Conservation (phyloP, 2,329 filamentous ascomycete species). For the Cytospora leucostoma region DNA sequence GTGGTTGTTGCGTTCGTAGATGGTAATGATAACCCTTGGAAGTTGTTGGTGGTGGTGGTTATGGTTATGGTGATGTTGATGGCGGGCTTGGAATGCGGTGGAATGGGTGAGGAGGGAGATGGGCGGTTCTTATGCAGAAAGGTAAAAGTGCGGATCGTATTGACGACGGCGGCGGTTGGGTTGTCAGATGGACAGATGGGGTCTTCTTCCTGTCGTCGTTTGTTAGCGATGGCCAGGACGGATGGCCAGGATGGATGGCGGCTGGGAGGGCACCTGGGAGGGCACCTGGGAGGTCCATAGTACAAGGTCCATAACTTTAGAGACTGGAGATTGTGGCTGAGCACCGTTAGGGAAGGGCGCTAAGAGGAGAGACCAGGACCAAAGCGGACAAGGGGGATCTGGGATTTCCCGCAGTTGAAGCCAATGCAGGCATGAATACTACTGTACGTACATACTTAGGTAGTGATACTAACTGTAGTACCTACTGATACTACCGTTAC, state of each 20-base stretch:
- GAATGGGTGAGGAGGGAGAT: not conserved
- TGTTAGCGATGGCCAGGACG: no score
- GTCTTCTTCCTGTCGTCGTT: no score
- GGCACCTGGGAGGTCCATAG: no score
- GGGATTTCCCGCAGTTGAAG: no score
- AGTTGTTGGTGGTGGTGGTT: conserved; percentile 2
- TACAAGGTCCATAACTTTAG: conserved; percentile 3
- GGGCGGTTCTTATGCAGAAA: conserved; percentile 18
- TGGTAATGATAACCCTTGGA: no score
- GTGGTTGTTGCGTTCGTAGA: conserved; percentile 2
- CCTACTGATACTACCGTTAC: no score
- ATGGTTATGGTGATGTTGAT: not conserved
- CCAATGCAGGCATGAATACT: no score
- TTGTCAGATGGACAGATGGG: not conserved
- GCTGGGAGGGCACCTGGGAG: not conserved
- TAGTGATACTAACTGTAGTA: no score
- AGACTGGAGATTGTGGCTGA: conserved; percentile 20
- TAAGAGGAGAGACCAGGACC: conserved; percentile 15
- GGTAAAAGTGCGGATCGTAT: conserved; percentile 13
- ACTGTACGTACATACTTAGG: not conserved
- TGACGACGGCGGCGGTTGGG: conserved; percentile 3
- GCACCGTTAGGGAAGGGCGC: conserved; percentile 16
- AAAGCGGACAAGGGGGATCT: conserved; percentile 13
- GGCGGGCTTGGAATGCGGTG: not conserved
- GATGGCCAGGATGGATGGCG: not conserved